Base-by-base conservation (phyloP, 2,329 filamentous ascomycete genomes). In the Thyridium curvatum region DNA sequence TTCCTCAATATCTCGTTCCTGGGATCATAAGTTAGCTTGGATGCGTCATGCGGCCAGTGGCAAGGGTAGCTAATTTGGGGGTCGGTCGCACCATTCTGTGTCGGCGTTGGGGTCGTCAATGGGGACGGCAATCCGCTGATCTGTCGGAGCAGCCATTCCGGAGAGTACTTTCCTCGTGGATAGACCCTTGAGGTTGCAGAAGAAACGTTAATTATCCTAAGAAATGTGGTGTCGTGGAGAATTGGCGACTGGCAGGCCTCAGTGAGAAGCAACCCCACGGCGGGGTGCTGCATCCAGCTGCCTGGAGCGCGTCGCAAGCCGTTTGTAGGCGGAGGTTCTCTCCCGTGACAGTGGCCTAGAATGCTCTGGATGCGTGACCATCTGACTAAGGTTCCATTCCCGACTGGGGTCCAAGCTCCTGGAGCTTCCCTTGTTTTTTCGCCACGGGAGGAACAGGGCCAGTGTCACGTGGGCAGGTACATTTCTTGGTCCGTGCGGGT, bases 1-100 rank as follows among this genome's bases (percentile, higher is more conserved):
- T 94, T 94, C 52, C 93, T 86, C 41, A 98, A 81, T 55, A 98
- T 98, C 52, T 98, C 93, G 61, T 98, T 98, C 90, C 90, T 96
- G 50, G 42, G 35, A 45, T 41, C 18, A 48, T 31, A 15, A 8
- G 17, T 45, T 37, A 45, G 39, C 30, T 14, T 16, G 21, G 18
- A 30, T 21, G 15, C 34, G 33, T 30, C n/a, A 26, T 26, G 6
- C 21, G 21, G 21, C 21, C 21, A 26, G 21, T 26, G 21, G 21
- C 21, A 26, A 26, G 2, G n/a, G 10, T 14, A 28, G 30, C 28
- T 14, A 3, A 33, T 4, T 12, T 12, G 26, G n/a, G 6, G 4
- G n/a, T n/a, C n/a, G n/a, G n/a, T n/a, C 42, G 46, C 68, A 90
- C 93, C 93, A 98, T 82, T 98, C 93, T 46, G 93, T 98, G 60